phyloP scores from a whole-genome alignment of 108 stramenopile species.

The Skeletonema marinoi region DNA sequence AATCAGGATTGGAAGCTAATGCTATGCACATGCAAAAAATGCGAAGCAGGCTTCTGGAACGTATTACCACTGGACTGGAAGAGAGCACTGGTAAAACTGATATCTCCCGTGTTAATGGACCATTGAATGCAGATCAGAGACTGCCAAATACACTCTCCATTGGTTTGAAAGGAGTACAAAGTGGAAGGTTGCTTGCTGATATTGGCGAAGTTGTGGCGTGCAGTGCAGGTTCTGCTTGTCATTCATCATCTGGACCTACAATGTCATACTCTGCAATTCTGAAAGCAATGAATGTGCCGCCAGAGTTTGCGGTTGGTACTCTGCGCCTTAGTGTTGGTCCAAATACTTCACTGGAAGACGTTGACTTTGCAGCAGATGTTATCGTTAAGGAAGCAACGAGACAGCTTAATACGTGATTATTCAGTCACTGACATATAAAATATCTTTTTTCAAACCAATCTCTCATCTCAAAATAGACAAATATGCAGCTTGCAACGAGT shows the following conservation, averaged over 20 bases:
- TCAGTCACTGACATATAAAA: not conserved
- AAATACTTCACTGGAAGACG: conserved; percentile 72
- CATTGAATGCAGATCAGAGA: conserved; percentile 53
- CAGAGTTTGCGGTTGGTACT: conserved; percentile 85
- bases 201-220: conserved; percentile 82
- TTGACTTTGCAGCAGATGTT: conserved; percentile 82
- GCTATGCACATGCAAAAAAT: conserved; percentile 66
- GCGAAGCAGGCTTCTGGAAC: conserved; percentile 64
- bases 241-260: conserved; percentile 56
- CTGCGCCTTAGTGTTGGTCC: conserved; percentile 92
- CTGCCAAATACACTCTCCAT: conserved; percentile 96
- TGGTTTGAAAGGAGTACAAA: conserved; percentile 67
- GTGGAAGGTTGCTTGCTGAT: conserved; percentile 56
- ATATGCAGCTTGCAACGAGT: conserved; percentile 58
- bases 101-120: conserved; percentile 79
- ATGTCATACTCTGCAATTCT: conserved; percentile 72
- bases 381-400: conserved; percentile 61
- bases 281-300: conserved; percentile 85
- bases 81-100: conserved; percentile 3
- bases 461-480: conserved; percentile 46
- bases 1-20: conserved; percentile 44
- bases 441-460: not conserved
- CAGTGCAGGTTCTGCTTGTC: conserved; percentile 93
- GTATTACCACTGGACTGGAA: conserved; percentile 50
- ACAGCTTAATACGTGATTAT: conserved; percentile 22